Evolutionary conservation across 2,329 filamentous ascomycete species (phyloP).

Genomic region (Davidsoniella virescens): DNA sequence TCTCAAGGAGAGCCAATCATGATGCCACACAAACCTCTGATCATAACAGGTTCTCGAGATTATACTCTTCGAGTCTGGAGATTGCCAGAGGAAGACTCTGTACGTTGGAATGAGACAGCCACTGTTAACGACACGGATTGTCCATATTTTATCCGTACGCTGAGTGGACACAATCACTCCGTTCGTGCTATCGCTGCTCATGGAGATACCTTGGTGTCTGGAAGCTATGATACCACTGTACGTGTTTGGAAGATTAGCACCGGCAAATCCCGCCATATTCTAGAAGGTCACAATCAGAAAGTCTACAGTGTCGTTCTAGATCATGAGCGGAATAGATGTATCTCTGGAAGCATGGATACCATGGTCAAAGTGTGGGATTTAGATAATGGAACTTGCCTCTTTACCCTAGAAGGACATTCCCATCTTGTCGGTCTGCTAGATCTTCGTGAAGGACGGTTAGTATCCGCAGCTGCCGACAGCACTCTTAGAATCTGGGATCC

Average conservation of each 20-base stretch:
- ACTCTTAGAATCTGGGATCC: constrained; percentile 96
- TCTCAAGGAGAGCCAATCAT: constrained; percentile 60
- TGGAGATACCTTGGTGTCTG: constrained; percentile 89
- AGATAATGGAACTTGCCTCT: constrained; percentile 65
- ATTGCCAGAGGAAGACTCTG: constrained; percentile 64
- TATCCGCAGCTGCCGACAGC: constrained; percentile 88
- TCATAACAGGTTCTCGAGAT: constrained; percentile 93
- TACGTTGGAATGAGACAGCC: constrained; percentile 62
- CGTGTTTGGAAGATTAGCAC: constrained; percentile 96
- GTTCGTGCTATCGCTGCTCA: constrained; percentile 92
- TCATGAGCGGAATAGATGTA: constrained; percentile 80
- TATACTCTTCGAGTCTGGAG: constrained; percentile 91
- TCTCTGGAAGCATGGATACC: constrained; percentile 97
- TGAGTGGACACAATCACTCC: constrained; percentile 79
- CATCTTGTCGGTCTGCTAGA: constrained; percentile 86
- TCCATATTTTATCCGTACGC: constrained; percentile 80
- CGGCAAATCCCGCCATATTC: constrained; percentile 67
- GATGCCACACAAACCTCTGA: constrained; percentile 86
- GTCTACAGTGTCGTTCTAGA: constrained; percentile 96
- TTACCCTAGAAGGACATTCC: constrained; percentile 83
- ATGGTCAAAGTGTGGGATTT: constrained; percentile 96
- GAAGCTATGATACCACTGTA: constrained; percentile 90
- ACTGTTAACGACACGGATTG: constrained; percentile 56
- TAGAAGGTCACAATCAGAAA: constrained; percentile 79
- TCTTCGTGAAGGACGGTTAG: constrained; percentile 72